These are phyloP conservation scores for Rhodocollybia butyracea DNA, from an alignment of 768 basidiomycete species.

Conservation along the genomic window DNA sequence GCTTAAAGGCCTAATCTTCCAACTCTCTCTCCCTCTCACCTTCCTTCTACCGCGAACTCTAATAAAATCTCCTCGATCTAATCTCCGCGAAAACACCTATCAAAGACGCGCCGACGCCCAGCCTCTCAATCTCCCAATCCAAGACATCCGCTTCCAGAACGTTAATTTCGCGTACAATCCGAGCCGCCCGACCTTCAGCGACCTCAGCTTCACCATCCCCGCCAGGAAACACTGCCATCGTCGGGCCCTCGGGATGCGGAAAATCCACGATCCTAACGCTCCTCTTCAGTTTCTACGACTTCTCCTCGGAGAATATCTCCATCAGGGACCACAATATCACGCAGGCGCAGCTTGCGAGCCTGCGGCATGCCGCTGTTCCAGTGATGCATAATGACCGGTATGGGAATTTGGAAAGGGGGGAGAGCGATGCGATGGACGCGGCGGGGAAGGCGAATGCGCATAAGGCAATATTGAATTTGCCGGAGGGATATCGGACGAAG, in stretches of 20 bases:
- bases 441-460: conserved; percentile 87
- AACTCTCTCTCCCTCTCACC: conserved; percentile 92
- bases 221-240: conserved; percentile 97
- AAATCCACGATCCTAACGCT: conserved; percentile 97
- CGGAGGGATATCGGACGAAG: conserved; percentile 84
- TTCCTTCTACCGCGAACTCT: conserved; percentile 97
- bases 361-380: conserved; percentile 82
- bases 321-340: conserved; percentile 88
- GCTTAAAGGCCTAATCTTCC: conserved; percentile 98
- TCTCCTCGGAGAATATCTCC: conserved; percentile 69
- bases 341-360: conserved; percentile 63
- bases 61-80: conserved; percentile 94
- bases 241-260: conserved; percentile 95
- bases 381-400: conserved; percentile 96
- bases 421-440: conserved; percentile 85
- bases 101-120: conserved; percentile 66
- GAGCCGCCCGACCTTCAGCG: conserved; percentile 86
- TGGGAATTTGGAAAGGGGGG: conserved; percentile 80
- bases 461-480: conserved; percentile 71
- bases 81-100: conserved; percentile 79
- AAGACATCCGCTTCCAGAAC: conserved; percentile 83
- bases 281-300: conserved; percentile 92
- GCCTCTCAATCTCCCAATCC: conserved; percentile 51
- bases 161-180: conserved; percentile 90
- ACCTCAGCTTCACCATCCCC: conserved; percentile 87